These are phyloP conservation scores for Rhizopogon rudus DNA, from an alignment of 768 basidiomycete species.

Conservation along the genomic window DNA sequence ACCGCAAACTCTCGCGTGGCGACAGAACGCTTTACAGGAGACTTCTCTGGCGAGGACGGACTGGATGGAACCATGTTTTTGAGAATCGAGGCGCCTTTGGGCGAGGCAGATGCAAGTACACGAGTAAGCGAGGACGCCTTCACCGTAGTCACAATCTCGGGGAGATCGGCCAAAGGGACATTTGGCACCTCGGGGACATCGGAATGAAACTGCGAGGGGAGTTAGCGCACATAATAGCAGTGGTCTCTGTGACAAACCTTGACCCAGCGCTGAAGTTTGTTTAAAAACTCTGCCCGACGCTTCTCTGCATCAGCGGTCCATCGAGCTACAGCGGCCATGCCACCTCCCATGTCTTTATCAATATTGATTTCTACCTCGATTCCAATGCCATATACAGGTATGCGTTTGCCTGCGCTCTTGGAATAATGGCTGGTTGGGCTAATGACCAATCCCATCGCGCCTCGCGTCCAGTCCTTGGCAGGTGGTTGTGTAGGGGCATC, in stretches of 20 bases:
- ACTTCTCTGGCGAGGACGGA: slow-evolving; percentile 32
- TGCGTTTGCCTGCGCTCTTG: slow-evolving; percentile 58
- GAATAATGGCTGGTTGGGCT: slow-evolving; percentile 69
- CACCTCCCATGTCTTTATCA: slow-evolving; percentile 71
- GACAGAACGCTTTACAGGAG: slow-evolving; percentile 22
- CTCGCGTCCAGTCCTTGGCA: slow-evolving; percentile 69
- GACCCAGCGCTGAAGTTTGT: slow-evolving; percentile 61
- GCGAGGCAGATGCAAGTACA: slow-evolving; percentile 68
- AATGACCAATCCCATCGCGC: slow-evolving; percentile 74
- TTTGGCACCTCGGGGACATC: slow-evolving; percentile 40
- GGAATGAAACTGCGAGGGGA: slow-evolving; percentile 44
- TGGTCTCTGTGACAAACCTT: slow-evolving; percentile 36
- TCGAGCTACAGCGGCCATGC: slow-evolving; percentile 87
- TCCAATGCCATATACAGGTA: slow-evolving; percentile 80
- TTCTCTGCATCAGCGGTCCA: slow-evolving; percentile 73
- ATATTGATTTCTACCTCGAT: slow-evolving; percentile 86
- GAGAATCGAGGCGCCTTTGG: slow-evolving; percentile 42
- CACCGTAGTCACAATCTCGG: slow-evolving; percentile 43
- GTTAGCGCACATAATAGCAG: slow-evolving; percentile 4
- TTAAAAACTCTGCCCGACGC: slow-evolving; percentile 51
- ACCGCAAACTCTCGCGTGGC: slow-evolving; percentile 9
- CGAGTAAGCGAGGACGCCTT: slow-evolving; percentile 69
- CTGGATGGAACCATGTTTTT: slow-evolving; percentile 27
- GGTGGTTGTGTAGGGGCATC: slow-evolving; percentile 32
- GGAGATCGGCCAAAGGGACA: slow-evolving; percentile 63